Conservation (phyloP, 2,329 filamentous ascomycete genomes). For the Paracorniculantispora psalliotae region DNA sequence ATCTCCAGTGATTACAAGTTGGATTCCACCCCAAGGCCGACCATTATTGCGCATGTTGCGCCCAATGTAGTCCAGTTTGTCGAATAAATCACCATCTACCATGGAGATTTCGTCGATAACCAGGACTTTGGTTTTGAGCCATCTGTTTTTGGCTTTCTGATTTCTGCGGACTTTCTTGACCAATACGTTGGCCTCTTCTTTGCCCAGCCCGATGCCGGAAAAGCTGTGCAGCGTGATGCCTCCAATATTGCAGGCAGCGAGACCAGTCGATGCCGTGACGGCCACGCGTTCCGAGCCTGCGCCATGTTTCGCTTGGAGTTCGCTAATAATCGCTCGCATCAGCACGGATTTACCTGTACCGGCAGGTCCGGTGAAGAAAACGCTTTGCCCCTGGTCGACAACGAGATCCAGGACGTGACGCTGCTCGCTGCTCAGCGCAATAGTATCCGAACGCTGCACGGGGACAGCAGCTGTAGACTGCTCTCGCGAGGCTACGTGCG, state of each 20-base stretch:
- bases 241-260: slow-evolving; percentile 94
- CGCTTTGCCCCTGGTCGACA: slow-evolving; percentile 72
- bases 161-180: slow-evolving; percentile 90
- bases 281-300: slow-evolving; percentile 80
- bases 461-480: slow-evolving; percentile 24
- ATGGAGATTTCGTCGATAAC: slow-evolving; percentile 96
- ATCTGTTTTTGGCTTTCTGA: slow-evolving; percentile 79
- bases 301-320: slow-evolving; percentile 69
- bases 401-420: slow-evolving; percentile 78
- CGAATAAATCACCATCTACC: slow-evolving; percentile 95
- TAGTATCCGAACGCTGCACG: slow-evolving; percentile 43
- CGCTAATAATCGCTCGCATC: slow-evolving; percentile 83
- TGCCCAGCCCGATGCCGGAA: slow-evolving; percentile 89
- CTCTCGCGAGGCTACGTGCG: slow-evolving; percentile 24
- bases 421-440: slow-evolving; percentile 83
- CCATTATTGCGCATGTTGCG: slow-evolving; percentile 84
- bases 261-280: slow-evolving; percentile 89
- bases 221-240: slow-evolving; percentile 96
- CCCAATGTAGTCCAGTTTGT: slow-evolving; percentile 88
- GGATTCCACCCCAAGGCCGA: slow-evolving; percentile 90
- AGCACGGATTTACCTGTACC: slow-evolving; percentile 96
- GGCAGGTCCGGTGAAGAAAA: slow-evolving; percentile 96
- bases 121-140: slow-evolving; percentile 82
- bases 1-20: slow-evolving; percentile 91
- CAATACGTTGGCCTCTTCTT: slow-evolving; percentile 74